Percentiles rank a stretch among this genome's conserved stretches.
Evolutionary conservation across 176 grass and related monocot genomes (phyloP).

Genomic region (Triticum aestivum): DNA sequence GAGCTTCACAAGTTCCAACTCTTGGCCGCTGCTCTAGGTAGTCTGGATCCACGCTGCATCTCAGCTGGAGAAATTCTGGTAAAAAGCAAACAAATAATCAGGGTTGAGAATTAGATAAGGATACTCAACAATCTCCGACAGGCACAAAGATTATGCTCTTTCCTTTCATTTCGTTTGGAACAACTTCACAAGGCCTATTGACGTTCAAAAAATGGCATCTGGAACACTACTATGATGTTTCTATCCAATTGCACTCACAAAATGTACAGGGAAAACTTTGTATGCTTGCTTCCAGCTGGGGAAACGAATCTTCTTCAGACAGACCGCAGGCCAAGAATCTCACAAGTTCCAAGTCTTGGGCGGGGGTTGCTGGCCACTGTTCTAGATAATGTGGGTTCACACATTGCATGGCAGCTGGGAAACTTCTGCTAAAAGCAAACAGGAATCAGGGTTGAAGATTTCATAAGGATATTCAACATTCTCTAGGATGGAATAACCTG

Average conservation of each 20-base stretch:
- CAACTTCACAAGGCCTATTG: not conserved
- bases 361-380: not conserved
- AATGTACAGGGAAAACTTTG: conserved; percentile 18
- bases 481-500: too few relatives aligned
- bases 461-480: too few relatives aligned
- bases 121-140: not conserved
- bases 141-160: not conserved
- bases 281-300: conserved; percentile 20
- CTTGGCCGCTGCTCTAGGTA: not conserved
- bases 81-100: not conserved
- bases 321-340: not conserved
- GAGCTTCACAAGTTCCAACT: conserved; percentile 9
- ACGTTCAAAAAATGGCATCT: not conserved
- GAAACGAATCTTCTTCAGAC: not conserved
- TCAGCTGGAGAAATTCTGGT: not conserved
- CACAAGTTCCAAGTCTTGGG: not conserved
- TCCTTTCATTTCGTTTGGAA: not conserved
- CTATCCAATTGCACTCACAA: conserved; percentile 18
- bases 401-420: not conserved
- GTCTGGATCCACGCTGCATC: not conserved
- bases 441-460: not conserved
- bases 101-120: not conserved
- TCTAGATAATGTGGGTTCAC: not conserved
- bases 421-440: not conserved
- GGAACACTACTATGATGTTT: not conserved